Evolutionary conservation across 345 rosid genomes (phyloP), one percentile per base, ranked within the genome.

Genomic region (Hypericum perforatum): DNA sequence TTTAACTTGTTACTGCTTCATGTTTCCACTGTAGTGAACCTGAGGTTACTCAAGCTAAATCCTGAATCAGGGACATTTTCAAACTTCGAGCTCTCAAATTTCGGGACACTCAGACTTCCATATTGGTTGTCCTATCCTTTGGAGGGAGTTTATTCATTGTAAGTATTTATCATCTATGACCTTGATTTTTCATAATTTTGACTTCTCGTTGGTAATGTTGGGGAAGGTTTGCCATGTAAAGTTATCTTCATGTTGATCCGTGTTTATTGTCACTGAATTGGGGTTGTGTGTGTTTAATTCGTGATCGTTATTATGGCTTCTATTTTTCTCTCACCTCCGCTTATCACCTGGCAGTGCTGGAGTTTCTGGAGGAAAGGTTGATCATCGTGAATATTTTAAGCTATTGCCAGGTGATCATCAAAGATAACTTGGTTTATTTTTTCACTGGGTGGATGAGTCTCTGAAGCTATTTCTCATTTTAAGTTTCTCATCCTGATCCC

Each of bases 81-180:
- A 62, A 76, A 65, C 59, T 59, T 83, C 58, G 71, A 70, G 63
- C 76, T 88, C 59, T 81, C 94, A 39, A 88, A 88, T 63, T 76
- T 80, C 56, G 82, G 82, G 62, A 61, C 73, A 54, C 89, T 92
- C 64, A 96, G 97, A 62, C 73, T 92, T 51, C 95, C 98, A 36
- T 92, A 85, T 62, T 85, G 98, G 98, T 47, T 76, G 53, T 52
- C 74, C 56, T 65, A 54, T 63, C 86, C 79, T 45, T 57, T 88
- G 56, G 98, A 88, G 70, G 82, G 74, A 63, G 75, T 80, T 68
- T 80, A 74, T 61, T 64, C 84, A 53, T 40, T 53, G 98, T 92
- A 59, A 85, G 98, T 83, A 5, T 54, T 32, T 38, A 52, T 32
- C 7, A 44, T 12, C n/a, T 41, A 38, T 14, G 16, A 9, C 52